A percentile compares a stretch with the other conserved stretches of the same genome.
Conservation (phyloP, 2,329 filamentous ascomycete species). For the Monilinia fructigena region DNA sequence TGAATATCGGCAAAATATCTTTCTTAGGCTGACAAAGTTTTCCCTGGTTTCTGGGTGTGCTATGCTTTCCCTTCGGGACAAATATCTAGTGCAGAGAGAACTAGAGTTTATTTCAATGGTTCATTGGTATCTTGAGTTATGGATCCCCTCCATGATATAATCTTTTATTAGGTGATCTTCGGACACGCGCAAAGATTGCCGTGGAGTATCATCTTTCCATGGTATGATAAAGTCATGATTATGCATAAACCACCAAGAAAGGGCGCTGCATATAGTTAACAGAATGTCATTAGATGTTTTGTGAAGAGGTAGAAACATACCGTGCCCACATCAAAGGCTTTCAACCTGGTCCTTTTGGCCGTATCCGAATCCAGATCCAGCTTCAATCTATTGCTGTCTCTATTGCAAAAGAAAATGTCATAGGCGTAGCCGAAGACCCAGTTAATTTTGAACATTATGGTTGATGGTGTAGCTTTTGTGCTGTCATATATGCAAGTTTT, state of each 20-base stretch:
- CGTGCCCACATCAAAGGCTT: neutral
- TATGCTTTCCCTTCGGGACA: neutral
- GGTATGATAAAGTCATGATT: neutral
- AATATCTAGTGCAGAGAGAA: neutral
- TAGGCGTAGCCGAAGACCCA: too few relatives aligned
- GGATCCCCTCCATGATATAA: neutral
- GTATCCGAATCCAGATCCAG: too few relatives aligned
- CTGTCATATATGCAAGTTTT: too few relatives aligned
- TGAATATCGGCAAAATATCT: neutral
- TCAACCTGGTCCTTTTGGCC: neutral
- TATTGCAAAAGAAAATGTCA: too few relatives aligned
- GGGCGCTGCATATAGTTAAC: neutral
- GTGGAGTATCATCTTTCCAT: neutral
- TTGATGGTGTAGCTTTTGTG: too few relatives aligned
- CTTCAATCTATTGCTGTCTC: too few relatives aligned
- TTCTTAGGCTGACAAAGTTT: neutral
- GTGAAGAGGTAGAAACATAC: neutral
- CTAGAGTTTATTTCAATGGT: neutral
- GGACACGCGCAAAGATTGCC: neutral
- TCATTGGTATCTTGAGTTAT: neutral
- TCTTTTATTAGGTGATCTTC: neutral
- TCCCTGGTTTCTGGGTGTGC: neutral
- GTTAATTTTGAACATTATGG: too few relatives aligned
- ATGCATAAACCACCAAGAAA: neutral
- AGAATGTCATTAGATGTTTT: neutral